These are phyloP conservation scores for Eucalyptus caleyi DNA, from an alignment of 345 rosid species.

Conservation along the genomic window DNA sequence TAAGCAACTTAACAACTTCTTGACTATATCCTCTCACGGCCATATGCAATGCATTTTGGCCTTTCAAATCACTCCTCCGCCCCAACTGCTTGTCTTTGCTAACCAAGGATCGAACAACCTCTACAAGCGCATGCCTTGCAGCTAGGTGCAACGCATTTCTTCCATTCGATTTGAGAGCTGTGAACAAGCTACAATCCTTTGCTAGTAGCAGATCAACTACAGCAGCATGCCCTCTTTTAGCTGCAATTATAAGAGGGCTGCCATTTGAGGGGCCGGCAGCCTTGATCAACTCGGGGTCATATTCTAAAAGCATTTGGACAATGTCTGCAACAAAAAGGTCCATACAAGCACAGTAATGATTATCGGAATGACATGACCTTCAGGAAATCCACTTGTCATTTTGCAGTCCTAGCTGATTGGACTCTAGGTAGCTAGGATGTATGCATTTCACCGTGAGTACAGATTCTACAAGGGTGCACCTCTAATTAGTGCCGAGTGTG, in stretches of 20 bases:
- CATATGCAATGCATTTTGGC: conserved; percentile 95
- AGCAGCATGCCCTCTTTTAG: conserved; percentile 81
- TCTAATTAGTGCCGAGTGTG: neutral
- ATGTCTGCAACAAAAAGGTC: conserved; percentile 40
- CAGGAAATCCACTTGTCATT: neutral
- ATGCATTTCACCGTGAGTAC: neutral
- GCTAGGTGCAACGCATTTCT: conserved; percentile 90
- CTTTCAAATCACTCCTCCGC: conserved; percentile 83
- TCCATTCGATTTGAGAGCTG: conserved; percentile 67
- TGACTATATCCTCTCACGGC: conserved; percentile 85
- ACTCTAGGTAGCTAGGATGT: neutral
- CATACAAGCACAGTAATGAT: neutral
- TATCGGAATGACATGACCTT: neutral
- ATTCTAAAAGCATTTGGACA: conserved; percentile 77
- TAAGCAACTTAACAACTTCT: conserved; percentile 84
- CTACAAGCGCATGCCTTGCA: conserved; percentile 83
- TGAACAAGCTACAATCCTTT: conserved; percentile 68
- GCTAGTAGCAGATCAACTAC: conserved; percentile 75
- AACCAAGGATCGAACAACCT: conserved; percentile 62
- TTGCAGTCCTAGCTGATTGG: neutral
- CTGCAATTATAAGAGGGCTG: conserved; percentile 84
- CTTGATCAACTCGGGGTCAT: conserved; percentile 68
- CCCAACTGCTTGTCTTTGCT: conserved; percentile 80
- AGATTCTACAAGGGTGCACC: neutral
- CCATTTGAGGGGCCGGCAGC: conserved; percentile 76